A percentile compares a stretch with the other conserved stretches of the same genome.
These are phyloP conservation scores for Mikania micrantha DNA, from an alignment of 129 eudicot species.

Conservation along the genomic window DNA sequence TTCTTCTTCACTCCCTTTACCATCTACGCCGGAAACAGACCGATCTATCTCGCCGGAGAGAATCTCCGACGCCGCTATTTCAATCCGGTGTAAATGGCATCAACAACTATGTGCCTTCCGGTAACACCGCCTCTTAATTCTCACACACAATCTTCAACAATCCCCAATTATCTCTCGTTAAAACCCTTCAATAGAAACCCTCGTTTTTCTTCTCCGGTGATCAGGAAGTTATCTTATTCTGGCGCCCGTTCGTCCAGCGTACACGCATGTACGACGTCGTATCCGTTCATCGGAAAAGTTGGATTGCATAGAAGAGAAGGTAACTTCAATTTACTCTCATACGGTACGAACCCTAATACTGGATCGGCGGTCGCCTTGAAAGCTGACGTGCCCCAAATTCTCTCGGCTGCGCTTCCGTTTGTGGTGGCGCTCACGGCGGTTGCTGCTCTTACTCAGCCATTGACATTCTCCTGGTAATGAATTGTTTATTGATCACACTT, in stretches of 20 bases:
- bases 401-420: conserved; percentile 89
- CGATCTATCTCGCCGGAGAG: conserved; percentile 30
- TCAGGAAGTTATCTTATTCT: conserved; percentile 4
- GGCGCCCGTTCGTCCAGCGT: conserved; percentile 20
- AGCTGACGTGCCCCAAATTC: conserved; percentile 53
- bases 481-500: conserved; percentile 10
- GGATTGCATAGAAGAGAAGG: conserved; percentile 86
- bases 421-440: conserved; percentile 93
- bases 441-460: conserved; percentile 82
- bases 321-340: conserved; percentile 56
- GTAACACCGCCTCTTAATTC: conserved; percentile 26
- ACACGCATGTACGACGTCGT: conserved; percentile 65
- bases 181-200: conserved; percentile 14
- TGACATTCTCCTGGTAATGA: conserved; percentile 76
- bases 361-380: conserved; percentile 29
- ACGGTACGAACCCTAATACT: conserved; percentile 38
- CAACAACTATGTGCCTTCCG: conserved; percentile 32
- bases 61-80: background rate
- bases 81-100: conserved; percentile 26
- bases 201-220: conserved; percentile 15
- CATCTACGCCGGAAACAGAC: conserved; percentile 43
- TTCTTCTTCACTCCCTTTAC: conserved; percentile 27
- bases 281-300: conserved; percentile 73
- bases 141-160: conserved; percentile 5
- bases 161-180: background rate